Evolutionary conservation across 2,329 filamentous ascomycete genomes (phyloP), one percentile per base, ranked within the genome.

Genomic region (Ophiostoma sp.): DNA sequence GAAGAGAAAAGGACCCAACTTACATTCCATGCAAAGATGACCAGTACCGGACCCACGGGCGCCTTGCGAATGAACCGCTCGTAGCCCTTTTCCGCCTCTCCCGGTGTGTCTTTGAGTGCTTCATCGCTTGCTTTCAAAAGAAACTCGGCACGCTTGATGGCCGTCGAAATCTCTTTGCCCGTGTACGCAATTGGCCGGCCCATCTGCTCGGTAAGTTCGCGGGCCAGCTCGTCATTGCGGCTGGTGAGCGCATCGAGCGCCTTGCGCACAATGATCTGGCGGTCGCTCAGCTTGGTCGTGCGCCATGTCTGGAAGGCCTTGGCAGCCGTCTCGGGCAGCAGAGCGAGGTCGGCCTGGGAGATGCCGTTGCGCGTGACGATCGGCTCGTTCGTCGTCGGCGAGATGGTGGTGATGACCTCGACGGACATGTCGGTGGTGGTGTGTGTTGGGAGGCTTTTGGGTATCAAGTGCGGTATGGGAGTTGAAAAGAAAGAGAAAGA

Each of bases 21-120:
- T 83, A 96, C 94, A 84, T 98, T 98, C 95, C 95, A 98, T 0
- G 95, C 92, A 83, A 98, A 98, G 75, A 98, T 89, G 76, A 98
- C 88, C 74, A 98, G 87, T 19, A 96, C 92, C 12, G 94, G 94
- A 0, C 95, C 95, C 70, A 98, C 89, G 0, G 95, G 93, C 9
- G 93, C 89, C 83, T 97, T 97, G 81, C 91, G 91, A 80, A 98
- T 94, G 80, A 93, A 98, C 77, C 95, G 88, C 84, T 91, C 94
- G 85, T 97, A 98, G 0, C 95, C 95, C 79, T 92, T 89, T 83
- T 98, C 94, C 2, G 89, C 83, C 80, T 97, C 93, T 9, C 95
- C 95, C 39, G 92, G 88, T 0, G 93, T 94, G 78, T 97, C 92
- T 79, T 91, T 89, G 71, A 98, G 86, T 1, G 89, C 90, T 57